These are phyloP conservation scores for Hypomyces perniciosus DNA, from an alignment of 2,329 filamentous ascomycete genomes.

Conservation along the genomic window DNA sequence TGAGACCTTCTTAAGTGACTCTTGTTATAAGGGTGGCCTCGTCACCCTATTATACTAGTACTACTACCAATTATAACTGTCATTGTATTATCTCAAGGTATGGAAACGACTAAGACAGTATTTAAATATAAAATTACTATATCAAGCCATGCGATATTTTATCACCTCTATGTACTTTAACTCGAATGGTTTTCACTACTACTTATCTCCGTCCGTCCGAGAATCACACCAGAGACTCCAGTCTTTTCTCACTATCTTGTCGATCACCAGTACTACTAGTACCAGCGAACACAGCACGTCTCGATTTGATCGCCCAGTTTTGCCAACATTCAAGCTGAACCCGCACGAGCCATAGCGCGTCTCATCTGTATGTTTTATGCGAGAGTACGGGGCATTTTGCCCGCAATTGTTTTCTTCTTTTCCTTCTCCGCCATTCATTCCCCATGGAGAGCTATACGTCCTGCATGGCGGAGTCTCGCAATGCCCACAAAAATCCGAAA, in stretches of 20 bases:
- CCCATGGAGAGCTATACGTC: background rate
- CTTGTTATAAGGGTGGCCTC: too few relatives aligned
- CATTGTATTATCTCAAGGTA: too few relatives aligned
- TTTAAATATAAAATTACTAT: too few relatives aligned
- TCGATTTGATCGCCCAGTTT: background rate
- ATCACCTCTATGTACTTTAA: too few relatives aligned
- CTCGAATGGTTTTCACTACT: too few relatives aligned
- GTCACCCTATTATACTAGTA: too few relatives aligned
- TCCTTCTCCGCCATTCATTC: slow-evolving; percentile 1
- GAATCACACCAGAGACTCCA: background rate
- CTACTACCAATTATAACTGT: too few relatives aligned
- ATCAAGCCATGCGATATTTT: too few relatives aligned
- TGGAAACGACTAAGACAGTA: too few relatives aligned
- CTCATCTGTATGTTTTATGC: background rate
- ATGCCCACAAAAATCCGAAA: slow-evolving; percentile 2
- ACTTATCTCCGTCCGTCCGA: background rate
- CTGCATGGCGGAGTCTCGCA: background rate
- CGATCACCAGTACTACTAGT: background rate
- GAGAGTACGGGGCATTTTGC: background rate
- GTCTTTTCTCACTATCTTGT: background rate
- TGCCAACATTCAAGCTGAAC: background rate
- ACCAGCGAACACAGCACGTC: too few relatives aligned
- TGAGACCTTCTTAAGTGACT: too few relatives aligned
- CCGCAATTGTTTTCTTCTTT: background rate
- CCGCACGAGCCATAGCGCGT: background rate